Percentiles rank a stretch among this genome's conserved stretches.
phyloP scores from a whole-genome alignment of 805 yeast genomes.

The Yamadazyma kitorensis region DNA sequence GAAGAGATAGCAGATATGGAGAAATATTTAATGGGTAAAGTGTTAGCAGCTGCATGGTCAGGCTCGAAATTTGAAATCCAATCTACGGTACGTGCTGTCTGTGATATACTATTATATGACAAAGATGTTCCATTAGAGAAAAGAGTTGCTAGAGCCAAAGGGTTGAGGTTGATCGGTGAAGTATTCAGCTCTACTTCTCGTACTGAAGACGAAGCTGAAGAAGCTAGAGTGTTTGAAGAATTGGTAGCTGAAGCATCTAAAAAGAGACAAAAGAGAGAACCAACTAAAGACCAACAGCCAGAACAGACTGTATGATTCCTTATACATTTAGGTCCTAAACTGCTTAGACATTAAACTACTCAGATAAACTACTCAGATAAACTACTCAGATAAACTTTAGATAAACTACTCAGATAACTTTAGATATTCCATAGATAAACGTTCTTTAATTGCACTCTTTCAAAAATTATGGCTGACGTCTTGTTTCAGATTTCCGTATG shows the following conservation, averaged over 20 bases:
- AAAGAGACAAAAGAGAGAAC: conserved; percentile 36
- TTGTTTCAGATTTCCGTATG: no score
- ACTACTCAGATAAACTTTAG: no score
- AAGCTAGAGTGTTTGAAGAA: conserved; percentile 75
- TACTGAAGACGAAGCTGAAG: conserved; percentile 68
- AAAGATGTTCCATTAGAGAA: conserved; percentile 44
- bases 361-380: no score
- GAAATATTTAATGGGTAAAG: conserved; percentile 73
- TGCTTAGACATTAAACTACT: no score
- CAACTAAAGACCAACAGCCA: no score
- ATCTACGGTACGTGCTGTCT: conserved; percentile 66
- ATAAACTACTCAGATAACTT: no score
- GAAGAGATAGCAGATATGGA: conserved; percentile 72
- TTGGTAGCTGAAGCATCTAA: conserved; percentile 50
- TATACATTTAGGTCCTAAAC: no score
- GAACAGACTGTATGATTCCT: no score
- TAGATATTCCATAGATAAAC: no score
- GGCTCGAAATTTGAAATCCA: conserved; percentile 79
- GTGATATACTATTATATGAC: conserved; percentile 64
- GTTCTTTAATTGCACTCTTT: no score
- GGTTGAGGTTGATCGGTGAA: conserved; percentile 57
- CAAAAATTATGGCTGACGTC: no score
- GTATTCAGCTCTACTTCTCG: conserved; percentile 59
- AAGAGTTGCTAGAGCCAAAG: conserved; percentile 60
- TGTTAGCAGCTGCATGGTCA: conserved; percentile 81